Evolutionary conservation across 192 early-diverging fungal species (phyloP), one percentile per base, ranked within the genome.

Genomic region (Backusella tarrabulga): DNA sequence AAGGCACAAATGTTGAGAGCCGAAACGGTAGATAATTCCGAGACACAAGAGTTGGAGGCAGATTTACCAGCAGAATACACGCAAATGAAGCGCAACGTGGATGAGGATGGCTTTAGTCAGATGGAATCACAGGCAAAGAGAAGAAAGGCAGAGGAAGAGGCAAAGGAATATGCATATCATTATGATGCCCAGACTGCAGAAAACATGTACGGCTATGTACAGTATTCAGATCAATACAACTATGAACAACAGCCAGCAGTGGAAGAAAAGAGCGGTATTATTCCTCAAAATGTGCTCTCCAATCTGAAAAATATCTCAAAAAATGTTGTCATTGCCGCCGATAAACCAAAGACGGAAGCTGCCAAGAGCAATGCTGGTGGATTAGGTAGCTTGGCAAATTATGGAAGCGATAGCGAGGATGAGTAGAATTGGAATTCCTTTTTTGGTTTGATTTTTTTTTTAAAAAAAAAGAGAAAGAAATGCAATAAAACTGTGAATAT

Each of bases 331-430:
- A 23, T 34, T 3, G 14, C 54, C 12, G 36, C 54, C 14, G 36
- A 21, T 36, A 19, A 73, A 75, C 34, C 73, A 54, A 34, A 40
- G 36, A 0, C n/a, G n/a, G 32, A 32, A 32, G 32, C 32, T 38
- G 38, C 73, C 6, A 77, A 75, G 34, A 77, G 77, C 34, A 44
- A 56, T 5, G 40, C 32, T 14, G 75, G 72, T 5, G 83, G 85
- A 6, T 42, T 86, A 2, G 68, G 74, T 11, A 83, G 77, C 11
- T 76, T 87, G 34, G 83, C 87, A 32, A 80, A 73, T 46, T 85
- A 88, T 78, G 85, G 80, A 14, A 86, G 84, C 41, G 86, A 86
- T 42, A 79, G 78, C 41, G 85, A 86, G 2, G 76, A 68, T 23
- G 87, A 84, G 38, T 40, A 40, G 11, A 40, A 12, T 32, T 32